Evolutionary conservation across 352 stramenopile genomes (phyloP).

Genomic region (Elongisporangium anandrum): DNA sequence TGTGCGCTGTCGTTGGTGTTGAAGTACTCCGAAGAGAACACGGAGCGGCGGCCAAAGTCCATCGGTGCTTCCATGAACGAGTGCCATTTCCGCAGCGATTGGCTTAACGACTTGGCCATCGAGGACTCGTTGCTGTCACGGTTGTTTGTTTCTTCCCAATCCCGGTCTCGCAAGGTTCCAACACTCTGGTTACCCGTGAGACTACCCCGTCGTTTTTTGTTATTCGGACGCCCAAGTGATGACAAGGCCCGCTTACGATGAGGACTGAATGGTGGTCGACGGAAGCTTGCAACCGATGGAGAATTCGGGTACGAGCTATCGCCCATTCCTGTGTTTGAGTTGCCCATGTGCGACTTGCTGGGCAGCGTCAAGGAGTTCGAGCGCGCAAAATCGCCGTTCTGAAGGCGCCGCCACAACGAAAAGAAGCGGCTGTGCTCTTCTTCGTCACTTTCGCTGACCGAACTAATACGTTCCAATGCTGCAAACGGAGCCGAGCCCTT

Average conservation of each 20-base stretch:
- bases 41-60: constrained; percentile 69
- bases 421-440: constrained; percentile 60
- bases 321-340: constrained; percentile 14
- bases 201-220: background rate
- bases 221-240: background rate
- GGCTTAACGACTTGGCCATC: constrained; percentile 40
- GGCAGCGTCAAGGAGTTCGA: constrained; percentile 59
- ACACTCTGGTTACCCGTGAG: background rate
- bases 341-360: constrained; percentile 17
- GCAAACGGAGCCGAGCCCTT: constrained; percentile 41
- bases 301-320: constrained; percentile 66
- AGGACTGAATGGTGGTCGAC: constrained; percentile 16
- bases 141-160: background rate
- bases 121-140: constrained; percentile 40
- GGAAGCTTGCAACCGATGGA: constrained; percentile 51
- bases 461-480: constrained; percentile 37
- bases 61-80: constrained; percentile 53
- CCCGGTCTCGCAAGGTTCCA: background rate
- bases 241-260: background rate
- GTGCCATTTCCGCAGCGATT: constrained; percentile 72
- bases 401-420: constrained; percentile 68
- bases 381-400: constrained; percentile 60
- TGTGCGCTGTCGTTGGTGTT: constrained; percentile 42
- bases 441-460: constrained; percentile 60
- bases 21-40: constrained; percentile 80